Conservation (phyloP, 768 basidiomycete species). For the Suillus subluteus region DNA sequence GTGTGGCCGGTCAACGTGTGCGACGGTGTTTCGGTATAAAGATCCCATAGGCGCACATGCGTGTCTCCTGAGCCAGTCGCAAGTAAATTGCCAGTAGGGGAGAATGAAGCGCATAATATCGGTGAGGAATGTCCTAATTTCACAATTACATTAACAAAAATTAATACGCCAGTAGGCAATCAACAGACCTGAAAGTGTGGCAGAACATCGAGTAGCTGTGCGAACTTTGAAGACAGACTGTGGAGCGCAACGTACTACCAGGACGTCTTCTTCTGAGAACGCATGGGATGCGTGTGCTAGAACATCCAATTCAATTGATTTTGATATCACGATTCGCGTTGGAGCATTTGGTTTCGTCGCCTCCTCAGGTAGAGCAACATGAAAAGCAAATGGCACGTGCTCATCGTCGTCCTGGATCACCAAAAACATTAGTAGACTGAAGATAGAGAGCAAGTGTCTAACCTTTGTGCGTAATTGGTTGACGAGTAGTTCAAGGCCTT, state of each 20-base stretch:
- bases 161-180: constrained; percentile 12
- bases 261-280: constrained; percentile 85
- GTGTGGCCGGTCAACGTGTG: constrained; percentile 86
- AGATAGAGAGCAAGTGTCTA: constrained; percentile 24
- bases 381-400: constrained; percentile 90
- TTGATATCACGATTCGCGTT: constrained; percentile 80
- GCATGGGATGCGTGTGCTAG: constrained; percentile 70
- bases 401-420: constrained; percentile 60
- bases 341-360: constrained; percentile 54
- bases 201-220: constrained; percentile 92
- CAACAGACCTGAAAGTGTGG: constrained; percentile 78
- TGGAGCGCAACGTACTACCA: constrained; percentile 88
- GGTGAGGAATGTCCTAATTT: constrained; percentile 83
- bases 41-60: constrained; percentile 91
- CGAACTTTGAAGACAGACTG: constrained; percentile 95
- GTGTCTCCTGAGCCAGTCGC: constrained; percentile 97
- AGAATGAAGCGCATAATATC: constrained; percentile 94
- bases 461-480: constrained; percentile 85
- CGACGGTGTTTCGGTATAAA: constrained; percentile 90
- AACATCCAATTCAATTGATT: constrained; percentile 83
- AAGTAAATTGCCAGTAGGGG: constrained; percentile 87
- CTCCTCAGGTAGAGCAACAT: constrained; percentile 72
- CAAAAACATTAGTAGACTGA: neutral
- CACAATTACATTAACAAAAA: constrained; percentile 11
- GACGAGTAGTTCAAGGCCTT: constrained; percentile 82